Percentiles rank a stretch among this genome's conserved stretches.
These are phyloP conservation scores for Paraphaeosphaeria sporulosa DNA, from an alignment of 2,329 filamentous ascomycete species.

Conservation along the genomic window DNA sequence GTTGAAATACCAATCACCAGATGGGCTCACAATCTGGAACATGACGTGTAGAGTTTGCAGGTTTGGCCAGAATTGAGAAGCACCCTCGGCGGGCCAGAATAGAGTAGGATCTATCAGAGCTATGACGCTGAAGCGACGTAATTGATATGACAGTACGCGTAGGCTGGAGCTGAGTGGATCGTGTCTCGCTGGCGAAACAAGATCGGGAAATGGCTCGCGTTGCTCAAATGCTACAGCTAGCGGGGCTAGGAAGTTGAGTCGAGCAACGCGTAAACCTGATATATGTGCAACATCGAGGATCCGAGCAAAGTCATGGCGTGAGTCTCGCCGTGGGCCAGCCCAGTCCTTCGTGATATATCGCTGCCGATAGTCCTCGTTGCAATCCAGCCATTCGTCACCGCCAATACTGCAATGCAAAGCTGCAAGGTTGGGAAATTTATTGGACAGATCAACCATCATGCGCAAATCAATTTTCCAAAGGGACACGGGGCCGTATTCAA, in stretches of 20 bases:
- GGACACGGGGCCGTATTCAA: conserved; percentile 1
- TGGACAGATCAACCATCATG: conserved; percentile 4
- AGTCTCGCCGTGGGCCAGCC: conserved; percentile 9
- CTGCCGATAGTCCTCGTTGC: conserved; percentile 1
- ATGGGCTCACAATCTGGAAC: conserved; percentile 11
- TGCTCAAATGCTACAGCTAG: conserved; percentile 29
- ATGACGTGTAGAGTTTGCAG: conserved; percentile 5
- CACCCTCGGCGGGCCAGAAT: conserved; percentile 11
- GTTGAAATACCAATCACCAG: conserved; percentile 14
- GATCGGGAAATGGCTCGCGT: conserved; percentile 4
- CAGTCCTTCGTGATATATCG: conserved; percentile 8
- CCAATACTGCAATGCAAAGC: conserved; percentile 9
- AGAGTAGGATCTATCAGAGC: conserved; percentile 6
- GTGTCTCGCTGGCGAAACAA: conserved; percentile 2
- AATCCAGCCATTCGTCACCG: conserved; percentile 8
- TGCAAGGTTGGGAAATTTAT: conserved; percentile 4
- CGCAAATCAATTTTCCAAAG: conserved; percentile 7
- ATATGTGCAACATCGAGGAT: conserved; percentile 4
- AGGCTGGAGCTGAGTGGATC: conserved; percentile 9
- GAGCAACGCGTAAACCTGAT: background rate
- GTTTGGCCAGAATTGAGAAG: conserved; percentile 10
- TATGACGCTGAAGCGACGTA: background rate
- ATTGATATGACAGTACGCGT: conserved; percentile 10
- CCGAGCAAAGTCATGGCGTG: conserved; percentile 7
- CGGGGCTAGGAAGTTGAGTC: conserved; percentile 2